Conservation (phyloP, 2,329 filamentous ascomycete genomes). For the Tolypocladium nubicola region DNA sequence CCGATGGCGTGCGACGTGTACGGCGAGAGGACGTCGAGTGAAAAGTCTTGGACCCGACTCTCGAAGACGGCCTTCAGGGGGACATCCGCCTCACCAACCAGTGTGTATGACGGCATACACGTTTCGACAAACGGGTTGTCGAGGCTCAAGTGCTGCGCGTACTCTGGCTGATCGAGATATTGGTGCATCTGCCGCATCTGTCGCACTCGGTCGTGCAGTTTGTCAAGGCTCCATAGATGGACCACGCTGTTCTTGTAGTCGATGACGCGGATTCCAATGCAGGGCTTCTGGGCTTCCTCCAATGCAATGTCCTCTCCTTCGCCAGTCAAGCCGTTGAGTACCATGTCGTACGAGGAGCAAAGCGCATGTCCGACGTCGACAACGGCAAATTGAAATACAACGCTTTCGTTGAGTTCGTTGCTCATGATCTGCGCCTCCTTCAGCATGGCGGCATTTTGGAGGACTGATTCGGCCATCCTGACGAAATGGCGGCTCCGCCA, state of each 20-base stretch:
- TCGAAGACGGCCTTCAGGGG: conserved; percentile 90
- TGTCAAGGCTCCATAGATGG: conserved; percentile 89
- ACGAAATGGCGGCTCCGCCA: conserved; percentile 86
- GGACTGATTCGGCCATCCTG: conserved; percentile 81
- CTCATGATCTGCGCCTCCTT: conserved; percentile 99
- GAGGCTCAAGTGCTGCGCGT: conserved; percentile 82
- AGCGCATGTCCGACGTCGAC: conserved; percentile 81
- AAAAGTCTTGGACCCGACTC: conserved; percentile 87
- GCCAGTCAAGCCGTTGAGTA: conserved; percentile 77
- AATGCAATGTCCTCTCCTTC: conserved; percentile 77
- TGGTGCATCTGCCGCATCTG: conserved; percentile 96
- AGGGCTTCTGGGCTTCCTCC: conserved; percentile 76
- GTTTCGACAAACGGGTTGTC: conserved; percentile 89
- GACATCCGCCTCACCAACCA: conserved; percentile 87
- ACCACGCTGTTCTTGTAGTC: conserved; percentile 82
- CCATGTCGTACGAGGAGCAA: conserved; percentile 92
- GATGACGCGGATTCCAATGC: conserved; percentile 79
- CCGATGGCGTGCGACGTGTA: conserved; percentile 87
- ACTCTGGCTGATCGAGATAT: conserved; percentile 91
- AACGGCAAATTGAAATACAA: conserved; percentile 90
- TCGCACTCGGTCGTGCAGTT: conserved; percentile 75
- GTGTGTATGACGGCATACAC: conserved; percentile 84
- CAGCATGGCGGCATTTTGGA: conserved; percentile 76
- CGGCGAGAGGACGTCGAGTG: conserved; percentile 80
- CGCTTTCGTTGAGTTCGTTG: conserved; percentile 84